Evolutionary conservation across 1,284 basidiomycete genomes (phyloP), one percentile per base, ranked within the genome.

Genomic region (Ganoderma leucocontextum): DNA sequence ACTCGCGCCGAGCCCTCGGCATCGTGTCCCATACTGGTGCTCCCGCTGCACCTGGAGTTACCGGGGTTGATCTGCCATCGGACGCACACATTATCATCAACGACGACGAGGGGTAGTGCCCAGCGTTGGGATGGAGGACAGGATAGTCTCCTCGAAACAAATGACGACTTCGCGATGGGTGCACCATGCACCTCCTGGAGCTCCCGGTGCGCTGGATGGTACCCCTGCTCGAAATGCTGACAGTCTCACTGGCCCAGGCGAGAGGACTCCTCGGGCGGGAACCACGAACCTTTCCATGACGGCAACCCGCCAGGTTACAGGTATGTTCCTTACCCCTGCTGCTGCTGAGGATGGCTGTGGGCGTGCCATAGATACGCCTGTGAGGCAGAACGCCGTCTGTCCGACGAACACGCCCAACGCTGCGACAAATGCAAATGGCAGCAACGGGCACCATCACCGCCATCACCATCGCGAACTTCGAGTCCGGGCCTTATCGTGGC

Each of bases 161-260:
- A 94, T 74, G 92, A 94, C 70, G 93, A 94, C 77, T 90, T 94
- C 72, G 92, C 92, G 13, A 94, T 94, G 92, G 93, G 93, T n/a
- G n/a, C n/a, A n/a, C n/a, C n/a, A n/a, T 64, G 93, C 93, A 0
- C 93, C 93, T 10, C 93, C 93, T 10, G 92, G 92, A 44, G 92
- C 93, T 1, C 93, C 92, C 2, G 93, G 93, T 60, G 92, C 92
- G 0, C 83, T 92, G 66, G 86, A 86, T 22, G 84, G 81, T 9
- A 74, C 80, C 9, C 71, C 74, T 22, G 69, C 72, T 17, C 73
- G 75, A 38, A 63, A 71, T 33, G 68, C 73, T 64, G 78, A 79
- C 61, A 58, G 66, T n/a, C 76, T 75, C 61, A 65, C 69, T 53
- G 64, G 74, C 33, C 73, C 75, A 41, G 77, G 77, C 42, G 78